Evolutionary conservation across 371 early-diverging fungal species (phyloP), one percentile per base, ranked within the genome.

Genomic region (Lichtheimia ornata): DNA sequence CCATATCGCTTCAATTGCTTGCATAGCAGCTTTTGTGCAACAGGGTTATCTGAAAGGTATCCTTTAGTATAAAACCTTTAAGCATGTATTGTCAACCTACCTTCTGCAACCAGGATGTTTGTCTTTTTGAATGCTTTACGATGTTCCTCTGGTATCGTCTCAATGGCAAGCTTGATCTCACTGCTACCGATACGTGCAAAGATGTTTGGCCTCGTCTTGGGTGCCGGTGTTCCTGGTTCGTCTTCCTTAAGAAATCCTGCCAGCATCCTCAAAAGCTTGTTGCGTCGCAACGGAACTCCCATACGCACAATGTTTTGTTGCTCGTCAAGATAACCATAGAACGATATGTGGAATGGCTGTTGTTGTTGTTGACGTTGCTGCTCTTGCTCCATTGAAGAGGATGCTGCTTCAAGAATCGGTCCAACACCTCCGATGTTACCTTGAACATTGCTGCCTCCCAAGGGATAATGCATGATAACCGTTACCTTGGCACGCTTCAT

Each of bases 241-340:
- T 17, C 5, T 22, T 47, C 47, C 5, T 47, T 47, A 3, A 22
- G 18, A 18, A 22, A 47, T 7, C n/a, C 5, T 47, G 22, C 47
- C 15, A 79, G 72, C 0, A 73, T 63, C 12, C 71, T 67, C 22
- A 81, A 44, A 4, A 84, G 50, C 44, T 83, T 83, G 4, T 75
- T 53, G 14, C 85, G 78, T 13, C 85, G 68, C 18, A 83, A 69
- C 3, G 85, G 85, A 11, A 81, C 82, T 43, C 82, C 76, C 69
- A 84, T 73, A 22, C 82, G 67, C 24, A 75, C 62, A 30, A 75
- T 47, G 6, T 47, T 47, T 5, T 22, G 47, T 5, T 47, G 18
- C n/a, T 22, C 22, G 9, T 22, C 22, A 6, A 47, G 17, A n/a
- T 47, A 6, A 7, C 22, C 18, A 47, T 22, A 18, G 2, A n/a